These are phyloP conservation scores for Kockovaella imperatae DNA, from an alignment of 768 basidiomycete species.

Conservation along the genomic window DNA sequence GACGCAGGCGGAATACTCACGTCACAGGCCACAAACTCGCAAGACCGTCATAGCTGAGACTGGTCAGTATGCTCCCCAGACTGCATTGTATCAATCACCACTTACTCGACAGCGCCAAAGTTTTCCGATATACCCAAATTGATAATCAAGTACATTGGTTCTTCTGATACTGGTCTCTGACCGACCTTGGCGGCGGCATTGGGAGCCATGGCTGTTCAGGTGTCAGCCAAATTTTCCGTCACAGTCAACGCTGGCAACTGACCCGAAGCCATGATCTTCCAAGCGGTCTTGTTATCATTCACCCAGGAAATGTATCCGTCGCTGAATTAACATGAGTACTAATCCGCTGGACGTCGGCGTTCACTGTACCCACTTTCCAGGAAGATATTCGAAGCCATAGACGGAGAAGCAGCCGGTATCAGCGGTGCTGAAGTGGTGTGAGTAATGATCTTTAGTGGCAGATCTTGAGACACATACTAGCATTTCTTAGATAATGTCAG, in stretches of 20 bases:
- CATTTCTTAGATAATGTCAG: slow-evolving; percentile 46
- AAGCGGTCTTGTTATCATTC: slow-evolving; percentile 54
- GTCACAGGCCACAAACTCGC: slow-evolving; percentile 29
- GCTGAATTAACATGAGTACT: slow-evolving; percentile 47
- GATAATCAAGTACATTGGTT: slow-evolving; percentile 57
- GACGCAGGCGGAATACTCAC: slow-evolving; percentile 9
- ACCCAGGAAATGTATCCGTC: slow-evolving; percentile 72
- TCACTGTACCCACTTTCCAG: slow-evolving; percentile 52
- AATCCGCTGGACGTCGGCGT: background rate
- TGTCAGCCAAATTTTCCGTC: background rate
- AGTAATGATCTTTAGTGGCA: background rate
- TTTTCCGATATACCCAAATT: slow-evolving; percentile 64
- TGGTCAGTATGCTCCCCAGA: background rate
- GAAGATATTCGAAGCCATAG: slow-evolving; percentile 76
- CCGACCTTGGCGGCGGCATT: slow-evolving; percentile 59
- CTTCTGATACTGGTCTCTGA: slow-evolving; percentile 65
- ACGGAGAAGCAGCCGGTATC: slow-evolving; percentile 53
- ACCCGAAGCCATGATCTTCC: slow-evolving; percentile 48
- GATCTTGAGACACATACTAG: slow-evolving; percentile 51
- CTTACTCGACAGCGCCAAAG: slow-evolving; percentile 53
- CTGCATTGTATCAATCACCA: background rate
- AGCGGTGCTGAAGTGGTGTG: slow-evolving; percentile 33
- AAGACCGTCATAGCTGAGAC: slow-evolving; percentile 32
- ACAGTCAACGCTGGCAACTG: background rate
- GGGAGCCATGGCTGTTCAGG: slow-evolving; percentile 56